phyloP scores from a whole-genome alignment of 192 early-diverging fungal genomes.

The Spizellomyces sp. region DNA sequence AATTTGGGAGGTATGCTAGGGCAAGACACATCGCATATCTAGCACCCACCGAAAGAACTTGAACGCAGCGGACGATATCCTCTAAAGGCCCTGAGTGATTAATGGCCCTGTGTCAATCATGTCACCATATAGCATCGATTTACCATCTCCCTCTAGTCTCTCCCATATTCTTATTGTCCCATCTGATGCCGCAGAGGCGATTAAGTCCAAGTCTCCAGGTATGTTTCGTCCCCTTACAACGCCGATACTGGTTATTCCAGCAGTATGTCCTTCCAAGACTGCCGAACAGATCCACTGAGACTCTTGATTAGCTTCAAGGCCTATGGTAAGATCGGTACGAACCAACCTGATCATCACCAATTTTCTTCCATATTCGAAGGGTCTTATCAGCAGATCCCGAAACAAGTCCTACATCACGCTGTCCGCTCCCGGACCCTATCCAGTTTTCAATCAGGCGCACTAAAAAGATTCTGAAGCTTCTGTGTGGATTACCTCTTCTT shows the following conservation, averaged over 20 bases:
- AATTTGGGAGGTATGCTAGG: conserved; percentile 67
- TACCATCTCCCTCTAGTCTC: not conserved
- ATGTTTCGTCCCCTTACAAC: conserved; percentile 53
- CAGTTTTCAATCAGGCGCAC: not conserved
- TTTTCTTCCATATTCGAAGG: conserved; percentile 70
- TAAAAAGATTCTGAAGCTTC: not conserved
- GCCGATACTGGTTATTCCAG: conserved; percentile 68
- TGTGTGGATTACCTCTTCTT: conserved; percentile 48
- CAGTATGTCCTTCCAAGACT: conserved; percentile 67
- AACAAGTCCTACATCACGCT: conserved; percentile 65
- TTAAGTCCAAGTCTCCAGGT: conserved; percentile 47
- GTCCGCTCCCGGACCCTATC: not conserved
- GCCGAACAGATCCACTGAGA: conserved; percentile 51
- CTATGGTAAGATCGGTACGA: conserved; percentile 42
- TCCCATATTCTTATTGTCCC: conserved; percentile 74
- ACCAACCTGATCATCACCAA: not conserved
- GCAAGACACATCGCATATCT: conserved; percentile 71
- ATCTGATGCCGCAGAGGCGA: conserved; percentile 73
- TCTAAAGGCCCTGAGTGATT: conserved; percentile 28
- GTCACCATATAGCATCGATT: no score
- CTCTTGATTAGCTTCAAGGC: no score
- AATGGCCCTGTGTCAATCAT: no score
- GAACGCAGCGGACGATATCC: conserved; percentile 54
- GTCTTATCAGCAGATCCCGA: conserved; percentile 82
- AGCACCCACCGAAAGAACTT: conserved; percentile 68